Base-by-base conservation (phyloP, 805 yeast genomes). In the Ogataea allantospora region DNA sequence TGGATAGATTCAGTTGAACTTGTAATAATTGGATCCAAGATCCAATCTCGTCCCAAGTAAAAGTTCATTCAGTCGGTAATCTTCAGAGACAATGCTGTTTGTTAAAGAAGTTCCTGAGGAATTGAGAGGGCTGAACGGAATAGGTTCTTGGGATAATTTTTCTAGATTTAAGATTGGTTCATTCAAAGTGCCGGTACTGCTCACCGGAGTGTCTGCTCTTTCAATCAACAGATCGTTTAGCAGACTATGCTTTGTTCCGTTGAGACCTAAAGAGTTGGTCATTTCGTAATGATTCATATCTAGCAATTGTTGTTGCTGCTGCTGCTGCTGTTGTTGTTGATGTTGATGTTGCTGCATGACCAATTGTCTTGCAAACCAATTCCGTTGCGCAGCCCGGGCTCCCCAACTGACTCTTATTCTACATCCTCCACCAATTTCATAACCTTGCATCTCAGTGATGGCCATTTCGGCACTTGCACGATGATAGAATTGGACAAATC, bases 361-460 rank as follows among this genome's bases (percentile, higher is more conserved):
- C 28, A 59, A 37, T 37, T 59, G 63, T 45, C 62, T 57, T 3
- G 63, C 63, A 51, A 58, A 56, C 62, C 62, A 57, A 37, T 55
- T 60, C 41, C 66, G 53, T 50, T 59, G 66, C 16, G 62, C 66
- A 8, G 84, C 76, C 49, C 88, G 73, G 20, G 65, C 66, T 25
- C 96, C 96, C 96, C 96, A 88, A 35, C 91, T 81, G 41, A 88
- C 71, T 51, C 95, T 71, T 33, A 88, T 80, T 44, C 91, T 73
- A 40, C 86, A 81, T 41, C 86, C 88, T 8, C 34, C 89, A 14
- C 63, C 91, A 50, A 88, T 81, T 24, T 88, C 87, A 57, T 79
- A 86, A 7, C 95, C 95, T 63, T 88, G 95, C 95, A 88, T 83
- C 46, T 81, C 83, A 23, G 77, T 70, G 45, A 88, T 84, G 8